These are phyloP conservation scores for Pleurotus cornucopiae DNA, from an alignment of 768 basidiomycete species.

Conservation along the genomic window DNA sequence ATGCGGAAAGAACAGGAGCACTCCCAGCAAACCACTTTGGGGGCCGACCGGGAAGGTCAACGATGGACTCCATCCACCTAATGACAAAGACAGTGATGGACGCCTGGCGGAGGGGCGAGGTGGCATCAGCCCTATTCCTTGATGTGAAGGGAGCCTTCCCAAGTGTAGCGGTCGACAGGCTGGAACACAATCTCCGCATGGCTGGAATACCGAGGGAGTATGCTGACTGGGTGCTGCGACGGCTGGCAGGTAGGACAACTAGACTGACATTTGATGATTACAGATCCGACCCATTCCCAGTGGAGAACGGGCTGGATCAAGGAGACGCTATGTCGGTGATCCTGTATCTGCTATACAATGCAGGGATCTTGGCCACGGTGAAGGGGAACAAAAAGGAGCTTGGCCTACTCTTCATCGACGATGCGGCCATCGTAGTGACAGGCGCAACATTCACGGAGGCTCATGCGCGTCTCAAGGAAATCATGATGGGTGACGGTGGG, in stretches of 20 bases:
- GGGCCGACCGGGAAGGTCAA: conserved; percentile 21
- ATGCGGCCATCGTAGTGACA: too few species aligned
- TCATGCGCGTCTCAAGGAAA: too few species aligned
- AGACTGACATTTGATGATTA: conserved; percentile 22
- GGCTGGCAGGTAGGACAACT: conserved; percentile 16
- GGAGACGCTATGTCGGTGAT: conserved; percentile 23
- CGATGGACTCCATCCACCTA: conserved; percentile 23
- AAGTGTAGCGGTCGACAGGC: conserved; percentile 13
- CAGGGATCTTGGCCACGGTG: too few species aligned
- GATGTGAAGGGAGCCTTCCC: conserved; percentile 26
- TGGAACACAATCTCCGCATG: background rate
- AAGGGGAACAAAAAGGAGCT: too few species aligned
- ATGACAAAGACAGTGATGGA: conserved; percentile 16
- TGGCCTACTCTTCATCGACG: too few species aligned
- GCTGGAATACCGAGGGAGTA: conserved; percentile 17
- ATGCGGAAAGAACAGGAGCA: conserved; percentile 14
- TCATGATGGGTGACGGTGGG: too few species aligned
- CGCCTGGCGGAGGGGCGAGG: conserved; percentile 17
- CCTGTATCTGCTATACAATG: too few species aligned
- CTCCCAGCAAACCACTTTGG: conserved; percentile 25
- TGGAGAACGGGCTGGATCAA: conserved; percentile 22
- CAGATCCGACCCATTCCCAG: conserved; percentile 14
- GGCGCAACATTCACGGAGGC: too few species aligned
- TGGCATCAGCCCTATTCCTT: conserved; percentile 21
- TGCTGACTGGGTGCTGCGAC: conserved; percentile 11